Percentiles rank a stretch among this genome's conserved stretches.
Evolutionary conservation across 2,329 filamentous ascomycete species (phyloP).

Genomic region (Fusarium tricinctum): DNA sequence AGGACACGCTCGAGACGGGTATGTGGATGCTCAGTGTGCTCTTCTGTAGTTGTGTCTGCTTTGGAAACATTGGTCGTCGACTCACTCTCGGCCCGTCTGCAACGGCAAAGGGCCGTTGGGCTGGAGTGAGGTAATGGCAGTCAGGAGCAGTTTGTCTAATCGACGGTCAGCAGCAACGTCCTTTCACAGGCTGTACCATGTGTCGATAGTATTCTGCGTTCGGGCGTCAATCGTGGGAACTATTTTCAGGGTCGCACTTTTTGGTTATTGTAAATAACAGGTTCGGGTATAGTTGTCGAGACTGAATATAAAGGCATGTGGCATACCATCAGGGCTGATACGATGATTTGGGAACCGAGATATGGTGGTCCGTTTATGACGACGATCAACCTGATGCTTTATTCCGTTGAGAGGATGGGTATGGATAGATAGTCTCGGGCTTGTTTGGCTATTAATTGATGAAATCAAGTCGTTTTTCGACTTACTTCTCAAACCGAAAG

Average conservation of each 20-base stretch:
- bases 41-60: conserved; percentile 95
- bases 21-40: conserved; percentile 95
- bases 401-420: neutral
- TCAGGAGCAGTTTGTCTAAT: neutral
- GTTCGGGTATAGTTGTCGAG: conserved; percentile 8
- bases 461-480: conserved; percentile 6
- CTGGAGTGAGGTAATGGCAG: conserved; percentile 55
- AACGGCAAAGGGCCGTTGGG: conserved; percentile 62
- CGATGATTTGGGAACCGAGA: conserved; percentile 3
- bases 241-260: neutral
- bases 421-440: neutral
- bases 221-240: conserved; percentile 5
- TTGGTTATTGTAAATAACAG: neutral
- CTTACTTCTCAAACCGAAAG: neutral
- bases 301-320: conserved; percentile 25
- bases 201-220: conserved; percentile 20
- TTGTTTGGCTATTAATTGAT: neutral
- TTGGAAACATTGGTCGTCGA: conserved; percentile 92
- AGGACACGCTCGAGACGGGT: conserved; percentile 77
- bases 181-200: conserved; percentile 13
- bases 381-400: neutral
- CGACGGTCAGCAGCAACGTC: neutral
- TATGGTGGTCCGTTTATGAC: conserved; percentile 25
- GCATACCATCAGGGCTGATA: conserved; percentile 7
- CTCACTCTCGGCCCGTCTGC: conserved; percentile 70